Conservation (phyloP, 768 basidiomycete genomes). For the Naganishia friedmannii region DNA sequence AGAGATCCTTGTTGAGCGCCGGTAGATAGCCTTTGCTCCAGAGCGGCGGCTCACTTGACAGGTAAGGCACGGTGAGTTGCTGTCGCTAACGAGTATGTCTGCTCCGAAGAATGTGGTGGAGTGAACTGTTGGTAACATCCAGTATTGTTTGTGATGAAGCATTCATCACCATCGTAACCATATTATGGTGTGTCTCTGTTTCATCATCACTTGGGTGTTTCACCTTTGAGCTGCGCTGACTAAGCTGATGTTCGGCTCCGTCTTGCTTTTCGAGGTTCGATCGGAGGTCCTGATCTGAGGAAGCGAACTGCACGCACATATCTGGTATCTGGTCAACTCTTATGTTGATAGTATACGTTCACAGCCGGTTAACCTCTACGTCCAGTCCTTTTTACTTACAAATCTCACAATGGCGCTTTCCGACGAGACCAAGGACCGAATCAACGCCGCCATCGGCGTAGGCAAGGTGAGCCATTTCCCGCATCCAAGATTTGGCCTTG, state of each 20-base stretch:
- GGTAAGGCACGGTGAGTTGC: no score
- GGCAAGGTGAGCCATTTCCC: conserved; percentile 43
- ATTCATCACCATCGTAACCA: neutral
- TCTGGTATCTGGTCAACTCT: no score
- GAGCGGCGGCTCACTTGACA: no score
- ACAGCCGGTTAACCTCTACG: no score
- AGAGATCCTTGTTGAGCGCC: neutral
- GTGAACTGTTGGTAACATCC: no score
- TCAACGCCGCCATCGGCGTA: conserved; percentile 49
- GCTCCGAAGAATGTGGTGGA: no score
- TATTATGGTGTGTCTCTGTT: neutral
- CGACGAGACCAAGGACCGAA: conserved; percentile 51
- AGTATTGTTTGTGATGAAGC: no score
- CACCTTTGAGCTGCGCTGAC: neutral
- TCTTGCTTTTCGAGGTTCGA: neutral
- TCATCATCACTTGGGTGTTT: neutral
- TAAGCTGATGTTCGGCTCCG: neutral
- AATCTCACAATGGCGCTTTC: conserved; percentile 11
- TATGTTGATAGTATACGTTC: no score
- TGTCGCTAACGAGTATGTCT: no score
- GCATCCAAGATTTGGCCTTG: neutral
- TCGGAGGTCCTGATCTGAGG: neutral
- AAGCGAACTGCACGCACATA: no score
- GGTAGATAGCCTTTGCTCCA: neutral
- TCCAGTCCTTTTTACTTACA: neutral